phyloP scores from a whole-genome alignment of 495 filamentous ascomycete genomes.

The Penicillium manginii region DNA sequence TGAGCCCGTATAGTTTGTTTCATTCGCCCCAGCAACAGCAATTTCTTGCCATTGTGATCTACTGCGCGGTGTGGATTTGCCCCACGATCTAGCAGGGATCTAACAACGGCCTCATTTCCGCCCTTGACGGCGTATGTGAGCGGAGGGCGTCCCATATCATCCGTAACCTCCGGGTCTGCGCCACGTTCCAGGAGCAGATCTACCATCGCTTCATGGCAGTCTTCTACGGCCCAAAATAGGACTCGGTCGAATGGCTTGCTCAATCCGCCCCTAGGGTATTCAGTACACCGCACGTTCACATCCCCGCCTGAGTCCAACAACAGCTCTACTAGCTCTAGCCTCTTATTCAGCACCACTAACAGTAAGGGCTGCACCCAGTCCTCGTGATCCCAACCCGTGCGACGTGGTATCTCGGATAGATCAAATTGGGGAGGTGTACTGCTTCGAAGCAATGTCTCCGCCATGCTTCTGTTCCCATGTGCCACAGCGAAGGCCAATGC shows the following conservation, averaged over 20 bases:
- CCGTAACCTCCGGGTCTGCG: neutral
- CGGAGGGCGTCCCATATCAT: constrained; percentile 35
- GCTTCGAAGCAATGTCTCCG: neutral
- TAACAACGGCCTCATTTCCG: neutral
- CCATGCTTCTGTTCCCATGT: neutral
- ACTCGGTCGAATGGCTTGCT: neutral
- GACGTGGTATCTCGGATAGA: neutral
- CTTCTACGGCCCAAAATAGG: neutral
- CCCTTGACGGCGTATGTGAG: neutral
- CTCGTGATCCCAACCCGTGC: neutral
- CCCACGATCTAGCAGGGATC: too few species aligned
- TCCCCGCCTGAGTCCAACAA: neutral
- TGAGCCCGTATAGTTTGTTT: too few species aligned
- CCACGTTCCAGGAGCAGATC: neutral
- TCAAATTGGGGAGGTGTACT: neutral
- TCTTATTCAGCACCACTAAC: neutral
- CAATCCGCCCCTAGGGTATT: neutral
- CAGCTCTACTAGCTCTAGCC: neutral
- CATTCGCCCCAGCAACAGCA: too few species aligned
- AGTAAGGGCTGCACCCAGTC: neutral
- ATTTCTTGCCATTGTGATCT: too few species aligned
- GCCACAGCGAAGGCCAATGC: neutral
- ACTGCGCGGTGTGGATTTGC: too few species aligned
- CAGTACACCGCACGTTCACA: neutral
- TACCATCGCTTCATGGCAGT: neutral